These are phyloP conservation scores for Populus simonii DNA, from an alignment of 345 rosid genomes.

Conservation along the genomic window DNA sequence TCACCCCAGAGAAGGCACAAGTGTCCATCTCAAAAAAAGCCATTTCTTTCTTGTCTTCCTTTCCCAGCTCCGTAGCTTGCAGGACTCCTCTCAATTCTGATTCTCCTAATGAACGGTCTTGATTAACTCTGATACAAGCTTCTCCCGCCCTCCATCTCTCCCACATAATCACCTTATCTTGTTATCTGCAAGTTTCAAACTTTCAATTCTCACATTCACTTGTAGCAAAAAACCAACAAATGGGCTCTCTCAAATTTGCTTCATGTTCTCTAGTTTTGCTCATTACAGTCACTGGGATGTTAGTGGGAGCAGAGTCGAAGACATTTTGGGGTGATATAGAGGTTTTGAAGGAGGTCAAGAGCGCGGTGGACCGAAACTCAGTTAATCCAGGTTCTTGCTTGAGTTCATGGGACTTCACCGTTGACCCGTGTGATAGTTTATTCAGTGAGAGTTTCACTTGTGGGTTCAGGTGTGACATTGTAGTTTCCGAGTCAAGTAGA, in stretches of 20 bases:
- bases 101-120: conserved; percentile 21
- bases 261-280: conserved; percentile 26
- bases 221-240: not conserved
- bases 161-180: not conserved
- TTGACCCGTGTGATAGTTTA: conserved; percentile 76
- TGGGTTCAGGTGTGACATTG: conserved; percentile 77
- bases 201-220: no score
- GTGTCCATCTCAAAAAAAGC: not conserved
- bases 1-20: not conserved
- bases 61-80: not conserved
- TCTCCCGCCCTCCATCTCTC: not conserved
- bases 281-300: conserved; percentile 2
- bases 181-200: not conserved
- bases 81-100: not conserved
- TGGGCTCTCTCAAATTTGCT: conserved; percentile 29
- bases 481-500: conserved; percentile 45
- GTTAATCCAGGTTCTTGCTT: conserved; percentile 72
- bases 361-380: conserved; percentile 42
- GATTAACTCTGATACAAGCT: not conserved
- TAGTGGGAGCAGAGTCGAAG: conserved; percentile 33
- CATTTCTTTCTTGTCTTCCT: conserved; percentile 1
- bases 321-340: conserved; percentile 56
- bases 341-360: conserved; percentile 52
- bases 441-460: conserved; percentile 76
- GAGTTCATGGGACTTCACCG: conserved; percentile 76